Base-by-base conservation (phyloP, 805 yeast genomes). In the Deakozyma indianensis region DNA sequence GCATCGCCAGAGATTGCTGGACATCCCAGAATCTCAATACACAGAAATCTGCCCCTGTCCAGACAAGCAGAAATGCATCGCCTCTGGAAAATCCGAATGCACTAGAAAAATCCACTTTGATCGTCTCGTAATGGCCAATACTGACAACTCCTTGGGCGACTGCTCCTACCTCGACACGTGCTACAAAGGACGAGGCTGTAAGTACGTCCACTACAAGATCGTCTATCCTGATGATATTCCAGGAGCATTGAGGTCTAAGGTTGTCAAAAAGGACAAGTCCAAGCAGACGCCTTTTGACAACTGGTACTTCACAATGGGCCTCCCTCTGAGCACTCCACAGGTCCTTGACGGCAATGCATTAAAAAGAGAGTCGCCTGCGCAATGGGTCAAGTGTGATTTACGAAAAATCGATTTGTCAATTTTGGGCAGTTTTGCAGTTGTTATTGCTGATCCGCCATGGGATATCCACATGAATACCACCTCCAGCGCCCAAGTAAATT, bases 401-500 rank as follows among this genome's bases (percentile, higher is more conserved):
- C 68, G 86, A 27, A 68, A 73, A 43, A 68, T 88, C 46, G 87
- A 90, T 52, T 78, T 90, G 54, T 64, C 59, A 21, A 64, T 75
- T 4, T 62, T 88, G 47, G 96, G 96, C 2, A 78, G 81, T 63
- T 87, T 80, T 35, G 86, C 80, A 2, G 68, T 59, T 7, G 77
- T 88, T 11, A 75, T 90, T 45, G 90, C 95, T 0, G 97, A 88
- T 60, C 96, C 96, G 2, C 92, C 96, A 4, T 88, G 97, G 97
- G 88, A 86, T 51, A 88, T 88, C 51, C 96, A 88, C 63, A 87
- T 84, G 88, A 81, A 83, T 46, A 49, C 52, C 11, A 40, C 76
- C 48, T 23, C 24, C 14, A 9, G 14, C 9, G 21, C 14, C n/a
- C 41, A 21, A 4, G 22, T 21, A 11, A 20, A 9, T 16, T 23